Conservation (phyloP, 768 basidiomycete genomes). For the Scleroderma bovista region DNA sequence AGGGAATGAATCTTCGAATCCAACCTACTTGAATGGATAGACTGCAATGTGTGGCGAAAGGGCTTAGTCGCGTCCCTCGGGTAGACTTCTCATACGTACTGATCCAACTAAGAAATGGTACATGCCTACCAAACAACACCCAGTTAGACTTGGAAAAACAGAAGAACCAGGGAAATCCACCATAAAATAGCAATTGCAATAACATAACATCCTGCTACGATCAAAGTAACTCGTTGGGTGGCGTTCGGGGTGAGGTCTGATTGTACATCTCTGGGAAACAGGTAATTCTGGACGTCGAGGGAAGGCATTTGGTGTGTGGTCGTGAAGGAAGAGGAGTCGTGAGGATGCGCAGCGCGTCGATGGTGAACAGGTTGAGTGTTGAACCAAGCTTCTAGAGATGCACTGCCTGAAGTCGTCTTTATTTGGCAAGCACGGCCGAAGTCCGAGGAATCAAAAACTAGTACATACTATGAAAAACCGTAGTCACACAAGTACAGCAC, state of each 20-base stretch:
- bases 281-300: constrained; percentile 13
- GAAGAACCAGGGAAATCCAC: constrained; percentile 33
- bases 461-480: too few species aligned
- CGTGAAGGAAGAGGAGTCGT: constrained; percentile 10
- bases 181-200: constrained; percentile 75
- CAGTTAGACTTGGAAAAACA: constrained; percentile 1
- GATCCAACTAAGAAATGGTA: constrained; percentile 65
- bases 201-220: constrained; percentile 74
- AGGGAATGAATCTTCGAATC: background rate
- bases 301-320: constrained; percentile 27
- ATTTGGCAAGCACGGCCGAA: too few species aligned
- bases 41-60: constrained; percentile 38
- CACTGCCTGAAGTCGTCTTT: too few species aligned
- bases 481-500: too few species aligned
- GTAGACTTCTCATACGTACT: constrained; percentile 43
- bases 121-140: constrained; percentile 49
- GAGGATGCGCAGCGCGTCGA: background rate
- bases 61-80: constrained; percentile 1
- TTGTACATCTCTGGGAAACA: constrained; percentile 22
- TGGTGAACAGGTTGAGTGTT: background rate
- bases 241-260: constrained; percentile 53
- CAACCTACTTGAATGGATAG: constrained; percentile 86
- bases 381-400: too few species aligned
- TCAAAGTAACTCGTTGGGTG: constrained; percentile 72
- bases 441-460: too few species aligned